Conservation (phyloP, 208 protist genomes). For the Trypanosoma avium region DNA sequence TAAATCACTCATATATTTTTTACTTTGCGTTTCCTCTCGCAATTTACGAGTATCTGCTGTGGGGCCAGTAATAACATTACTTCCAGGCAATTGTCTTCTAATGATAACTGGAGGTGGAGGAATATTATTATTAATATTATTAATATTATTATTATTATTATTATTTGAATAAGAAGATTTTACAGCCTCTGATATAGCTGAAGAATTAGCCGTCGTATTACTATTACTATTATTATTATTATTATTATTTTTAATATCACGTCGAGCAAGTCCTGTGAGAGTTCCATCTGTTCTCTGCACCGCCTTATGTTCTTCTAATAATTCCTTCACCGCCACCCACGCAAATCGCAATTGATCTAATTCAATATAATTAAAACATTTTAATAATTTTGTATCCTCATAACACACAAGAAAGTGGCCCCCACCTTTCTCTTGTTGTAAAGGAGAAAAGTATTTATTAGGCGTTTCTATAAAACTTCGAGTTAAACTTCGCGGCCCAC, state of each 20-base stretch:
- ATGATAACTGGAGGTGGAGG: not conserved
- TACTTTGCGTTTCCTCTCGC: conserved; percentile 46
- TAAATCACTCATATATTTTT: conserved; percentile 58
- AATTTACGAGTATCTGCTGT: conserved; percentile 42
- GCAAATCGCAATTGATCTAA: conserved; percentile 77
- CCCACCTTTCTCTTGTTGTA: conserved; percentile 46
- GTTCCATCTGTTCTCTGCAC: conserved; percentile 49
- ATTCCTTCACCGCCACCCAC: conserved; percentile 65
- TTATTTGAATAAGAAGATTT: no score
- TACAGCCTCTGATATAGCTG: not conserved
- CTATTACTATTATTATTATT: conserved; percentile 4
- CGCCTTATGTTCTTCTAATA: conserved; percentile 56
- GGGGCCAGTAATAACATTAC: conserved; percentile 56
- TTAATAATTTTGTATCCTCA: conserved; percentile 51
- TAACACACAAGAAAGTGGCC: conserved; percentile 74
- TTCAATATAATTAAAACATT: conserved; percentile 61
- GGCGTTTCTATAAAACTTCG: conserved; percentile 60
- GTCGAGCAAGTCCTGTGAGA: conserved; percentile 56
- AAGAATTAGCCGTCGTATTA: not conserved
- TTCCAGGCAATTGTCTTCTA: conserved; percentile 33
- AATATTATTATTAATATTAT: not conserved
- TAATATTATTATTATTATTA: conserved; percentile 10
- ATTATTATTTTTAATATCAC: conserved; percentile 76
- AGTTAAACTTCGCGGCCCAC: conserved; percentile 54
- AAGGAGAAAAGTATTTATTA: conserved; percentile 60